Conservation (phyloP, 495 filamentous ascomycete genomes). For the Daldinia concentrica region DNA sequence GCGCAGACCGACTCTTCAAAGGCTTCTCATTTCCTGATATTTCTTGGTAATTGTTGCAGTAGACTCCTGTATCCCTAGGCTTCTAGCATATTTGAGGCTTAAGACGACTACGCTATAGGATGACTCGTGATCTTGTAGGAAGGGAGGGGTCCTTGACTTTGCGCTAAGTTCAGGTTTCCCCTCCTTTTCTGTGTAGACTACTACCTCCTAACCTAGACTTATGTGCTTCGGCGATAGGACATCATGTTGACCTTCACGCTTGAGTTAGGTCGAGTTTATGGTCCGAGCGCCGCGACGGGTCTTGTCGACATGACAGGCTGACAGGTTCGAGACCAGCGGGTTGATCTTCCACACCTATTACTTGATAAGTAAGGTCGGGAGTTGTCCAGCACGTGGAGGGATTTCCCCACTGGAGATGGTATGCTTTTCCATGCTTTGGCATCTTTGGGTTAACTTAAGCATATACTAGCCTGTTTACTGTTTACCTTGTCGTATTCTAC, state of each 20-base stretch:
- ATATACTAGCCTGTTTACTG: not conserved
- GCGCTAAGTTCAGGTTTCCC: slow-evolving; percentile 7
- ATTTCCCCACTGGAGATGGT: slow-evolving; percentile 27
- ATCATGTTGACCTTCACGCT: slow-evolving; percentile 20
- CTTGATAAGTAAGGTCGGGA: slow-evolving; percentile 37
- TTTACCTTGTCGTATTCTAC: not conserved
- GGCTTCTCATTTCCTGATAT: not conserved
- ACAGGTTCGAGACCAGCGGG: slow-evolving; percentile 18
- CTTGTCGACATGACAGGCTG: slow-evolving; percentile 10
- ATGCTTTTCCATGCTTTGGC: slow-evolving; percentile 10
- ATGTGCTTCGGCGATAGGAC: slow-evolving; percentile 16
- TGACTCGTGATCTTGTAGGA: slow-evolving; percentile 16
- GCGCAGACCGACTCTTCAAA: slow-evolving; percentile 17
- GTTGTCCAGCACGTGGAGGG: slow-evolving; percentile 32
- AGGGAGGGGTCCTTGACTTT: slow-evolving; percentile 21
- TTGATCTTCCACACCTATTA: slow-evolving; percentile 31
- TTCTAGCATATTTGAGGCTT: not conserved
- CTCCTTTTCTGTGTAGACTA: slow-evolving; percentile 16
- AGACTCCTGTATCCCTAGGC: not conserved
- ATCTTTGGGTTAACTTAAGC: slow-evolving; percentile 20
- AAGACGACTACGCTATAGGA: not conserved
- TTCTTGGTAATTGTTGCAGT: not conserved
- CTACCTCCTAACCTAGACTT: too few relatives aligned
- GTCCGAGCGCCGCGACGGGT: slow-evolving; percentile 6
- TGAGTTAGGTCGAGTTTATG: slow-evolving; percentile 17